A percentile compares a stretch with the other conserved stretches of the same genome.
These are phyloP conservation scores for Coniella vitis DNA, from an alignment of 2,329 filamentous ascomycete species.

Conservation along the genomic window DNA sequence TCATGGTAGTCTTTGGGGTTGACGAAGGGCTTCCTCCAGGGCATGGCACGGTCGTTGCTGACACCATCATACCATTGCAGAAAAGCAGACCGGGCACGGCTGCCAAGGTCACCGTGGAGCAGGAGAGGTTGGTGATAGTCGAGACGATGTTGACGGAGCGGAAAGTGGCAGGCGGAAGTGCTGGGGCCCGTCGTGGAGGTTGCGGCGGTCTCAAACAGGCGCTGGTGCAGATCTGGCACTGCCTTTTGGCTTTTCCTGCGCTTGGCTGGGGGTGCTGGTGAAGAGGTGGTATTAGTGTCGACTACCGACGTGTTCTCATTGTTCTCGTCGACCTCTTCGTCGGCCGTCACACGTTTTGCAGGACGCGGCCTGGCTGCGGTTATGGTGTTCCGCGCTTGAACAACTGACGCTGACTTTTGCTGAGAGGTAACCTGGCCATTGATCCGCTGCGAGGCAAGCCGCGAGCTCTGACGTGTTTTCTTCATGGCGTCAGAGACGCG, in stretches of 20 bases:
- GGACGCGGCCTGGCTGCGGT: background rate
- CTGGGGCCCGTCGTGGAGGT: background rate
- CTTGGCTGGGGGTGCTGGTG: background rate
- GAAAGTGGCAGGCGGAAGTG: slow-evolving; percentile 19
- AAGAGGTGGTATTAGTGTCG: background rate
- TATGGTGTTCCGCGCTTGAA: background rate
- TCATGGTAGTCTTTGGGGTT: slow-evolving; percentile 29
- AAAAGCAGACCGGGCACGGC: slow-evolving; percentile 29
- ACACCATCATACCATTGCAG: slow-evolving; percentile 47
- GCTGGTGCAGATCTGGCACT: slow-evolving; percentile 15
- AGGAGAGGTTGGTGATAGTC: slow-evolving; percentile 45
- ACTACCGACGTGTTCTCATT: too few relatives aligned
- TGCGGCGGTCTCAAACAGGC: slow-evolving; percentile 19
- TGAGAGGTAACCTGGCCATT: slow-evolving; percentile 3
- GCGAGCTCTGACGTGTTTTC: slow-evolving; percentile 7
- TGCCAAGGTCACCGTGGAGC: slow-evolving; percentile 30
- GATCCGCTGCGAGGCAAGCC: slow-evolving; percentile 10
- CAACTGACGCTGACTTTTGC: background rate
- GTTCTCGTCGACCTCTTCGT: too few relatives aligned
- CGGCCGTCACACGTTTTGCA: slow-evolving; percentile 1
- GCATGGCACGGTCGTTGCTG: slow-evolving; percentile 44
- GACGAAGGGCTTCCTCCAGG: slow-evolving; percentile 53
- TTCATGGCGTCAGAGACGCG: background rate
- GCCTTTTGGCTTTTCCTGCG: background rate
- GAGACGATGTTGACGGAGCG: slow-evolving; percentile 28